Evolutionary conservation across 2,329 filamentous ascomycete species (phyloP), one percentile per base, ranked within the genome.

Genomic region (Davidsoniella eucalypti): DNA sequence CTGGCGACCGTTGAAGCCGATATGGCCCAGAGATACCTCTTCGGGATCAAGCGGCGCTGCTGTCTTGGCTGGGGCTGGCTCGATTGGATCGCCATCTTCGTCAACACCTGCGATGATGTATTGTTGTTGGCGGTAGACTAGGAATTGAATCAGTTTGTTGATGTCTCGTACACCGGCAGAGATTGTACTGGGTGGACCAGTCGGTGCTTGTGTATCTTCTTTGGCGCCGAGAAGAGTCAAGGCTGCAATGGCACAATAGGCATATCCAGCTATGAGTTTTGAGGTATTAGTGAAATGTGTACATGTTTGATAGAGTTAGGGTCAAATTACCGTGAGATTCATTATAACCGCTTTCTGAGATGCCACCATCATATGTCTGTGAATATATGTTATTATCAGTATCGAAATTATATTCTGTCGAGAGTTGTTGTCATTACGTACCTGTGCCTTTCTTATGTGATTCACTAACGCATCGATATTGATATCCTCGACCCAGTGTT

Each of bases 1-100:
- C 61, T 78, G 80, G 46, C 92, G 79, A 23, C 92, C 92, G 59
- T 93, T 94, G 66, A 93, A 87, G 8, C 88, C 92, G 1, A 86
- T 73, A 59, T 73, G 75, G 8, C 67, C 64, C 18, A 29, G 33
- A 9, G 23, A n/a, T 2, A 16, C 55, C 14, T 25, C 29, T n/a
- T 53, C 51, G n/a, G 37, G 16, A 21, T 50, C 39, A 5, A 36
- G 25, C 5, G 51, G 26, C 3, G 50, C 43, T 4, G 47, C 51
- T 9, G 39, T 48, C 23, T 54, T 52, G 3, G 51, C 17, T 16
- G 51, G 43, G 4, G 38, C 39, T 3, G 38, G 23, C 16, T 53
- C 51, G 18, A 44, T 23, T n/a, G 29, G 29, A 0, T 67, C 64
- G 0, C 67, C 67, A 2, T 73, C 69, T 0, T 68, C 65, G 5